These are phyloP conservation scores for Termitomyces titanicus DNA, from an alignment of 768 basidiomycete genomes.

Conservation along the genomic window DNA sequence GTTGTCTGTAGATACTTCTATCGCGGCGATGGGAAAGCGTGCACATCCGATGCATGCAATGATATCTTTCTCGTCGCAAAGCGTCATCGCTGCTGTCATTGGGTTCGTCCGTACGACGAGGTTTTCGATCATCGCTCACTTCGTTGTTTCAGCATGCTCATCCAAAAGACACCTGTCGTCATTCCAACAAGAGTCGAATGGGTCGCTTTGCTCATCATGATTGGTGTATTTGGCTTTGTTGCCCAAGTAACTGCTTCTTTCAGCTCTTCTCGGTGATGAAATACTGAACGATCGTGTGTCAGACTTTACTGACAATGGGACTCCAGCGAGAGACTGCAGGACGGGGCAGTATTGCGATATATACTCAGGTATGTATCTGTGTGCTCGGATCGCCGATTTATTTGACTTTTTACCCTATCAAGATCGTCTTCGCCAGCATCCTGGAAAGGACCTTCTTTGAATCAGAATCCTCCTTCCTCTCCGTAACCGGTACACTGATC, in stretches of 20 bases:
- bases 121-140: background rate
- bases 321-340: conserved; percentile 42
- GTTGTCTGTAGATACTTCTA: conserved; percentile 9
- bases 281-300: background rate
- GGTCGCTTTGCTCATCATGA: conserved; percentile 43
- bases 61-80: conserved; percentile 59
- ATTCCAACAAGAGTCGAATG: conserved; percentile 44
- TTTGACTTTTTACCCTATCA: background rate
- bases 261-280: conserved; percentile 24
- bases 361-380: conserved; percentile 21
- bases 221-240: conserved; percentile 49
- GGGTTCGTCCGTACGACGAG: conserved; percentile 23
- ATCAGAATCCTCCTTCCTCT: conserved; percentile 52
- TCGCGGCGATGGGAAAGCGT: conserved; percentile 67
- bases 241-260: conserved; percentile 52
- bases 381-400: too few species aligned
- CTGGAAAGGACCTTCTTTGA: conserved; percentile 68
- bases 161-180: conserved; percentile 35
- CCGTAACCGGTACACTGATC: conserved; percentile 58
- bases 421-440: conserved; percentile 67
- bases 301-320: conserved; percentile 57
- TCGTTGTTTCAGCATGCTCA: conserved; percentile 35
- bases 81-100: conserved; percentile 35
- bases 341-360: conserved; percentile 59
- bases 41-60: conserved; percentile 75